Conservation (phyloP, 2,329 filamentous ascomycete genomes). For the Venturia effusa region DNA sequence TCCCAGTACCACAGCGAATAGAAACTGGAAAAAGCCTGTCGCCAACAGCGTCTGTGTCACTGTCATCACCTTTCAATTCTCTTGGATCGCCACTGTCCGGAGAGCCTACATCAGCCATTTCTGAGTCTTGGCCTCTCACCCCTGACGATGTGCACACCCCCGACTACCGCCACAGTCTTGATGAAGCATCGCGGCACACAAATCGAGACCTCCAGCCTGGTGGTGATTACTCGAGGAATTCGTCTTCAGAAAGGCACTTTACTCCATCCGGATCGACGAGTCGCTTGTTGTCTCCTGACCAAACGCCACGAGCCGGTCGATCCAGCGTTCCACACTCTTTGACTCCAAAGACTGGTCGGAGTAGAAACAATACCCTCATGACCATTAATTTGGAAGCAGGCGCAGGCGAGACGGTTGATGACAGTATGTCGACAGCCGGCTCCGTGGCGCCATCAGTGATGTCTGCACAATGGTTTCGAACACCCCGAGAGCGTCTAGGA, state of each 20-base stretch:
- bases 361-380: constrained; percentile 6
- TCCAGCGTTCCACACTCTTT: not conserved
- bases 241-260: not conserved
- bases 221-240: not conserved
- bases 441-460: constrained; percentile 23
- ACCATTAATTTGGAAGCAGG: constrained; percentile 1
- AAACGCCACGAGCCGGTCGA: constrained; percentile 3
- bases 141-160: not conserved
- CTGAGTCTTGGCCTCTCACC: constrained; percentile 6
- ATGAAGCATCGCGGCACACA: not conserved
- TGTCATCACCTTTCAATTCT: not conserved
- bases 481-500: constrained; percentile 26
- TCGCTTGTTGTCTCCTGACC: not conserved
- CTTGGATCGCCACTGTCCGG: not conserved
- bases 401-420: not conserved
- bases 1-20: not conserved
- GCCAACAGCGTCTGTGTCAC: not conserved
- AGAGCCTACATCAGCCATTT: not conserved
- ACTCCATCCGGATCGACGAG: not conserved
- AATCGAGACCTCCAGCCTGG: not conserved
- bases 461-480: constrained; percentile 25
- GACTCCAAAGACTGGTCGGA: not conserved
- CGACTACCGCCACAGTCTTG: not conserved
- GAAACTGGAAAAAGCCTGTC: not conserved
- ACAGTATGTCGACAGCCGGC: not conserved